Percentiles rank a stretch among this genome's conserved stretches.
Conservation (phyloP, 768 basidiomycete genomes). For the Clitopilus hobsonii region DNA sequence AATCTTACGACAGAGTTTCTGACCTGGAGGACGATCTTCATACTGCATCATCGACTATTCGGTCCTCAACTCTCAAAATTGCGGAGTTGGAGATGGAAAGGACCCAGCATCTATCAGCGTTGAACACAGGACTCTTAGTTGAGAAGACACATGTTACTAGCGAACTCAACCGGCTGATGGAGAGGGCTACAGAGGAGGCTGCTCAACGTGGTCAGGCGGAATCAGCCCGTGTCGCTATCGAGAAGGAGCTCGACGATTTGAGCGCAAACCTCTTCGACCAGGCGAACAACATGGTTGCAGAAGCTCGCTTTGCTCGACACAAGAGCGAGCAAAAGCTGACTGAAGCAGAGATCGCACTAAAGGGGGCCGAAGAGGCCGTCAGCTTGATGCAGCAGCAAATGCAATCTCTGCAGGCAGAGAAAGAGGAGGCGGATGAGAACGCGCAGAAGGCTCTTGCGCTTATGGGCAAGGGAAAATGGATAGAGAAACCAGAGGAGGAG, state of each 20-base stretch:
- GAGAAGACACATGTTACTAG: conserved; percentile 87
- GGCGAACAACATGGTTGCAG: conserved; percentile 98
- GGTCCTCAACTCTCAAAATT: conserved; percentile 59
- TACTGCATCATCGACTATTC: conserved; percentile 52
- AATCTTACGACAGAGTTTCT: conserved; percentile 87
- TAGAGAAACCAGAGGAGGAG: conserved; percentile 33
- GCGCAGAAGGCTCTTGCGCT: conserved; percentile 42
- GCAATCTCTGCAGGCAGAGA: conserved; percentile 67
- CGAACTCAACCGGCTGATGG: conserved; percentile 92
- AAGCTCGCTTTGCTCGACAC: conserved; percentile 67
- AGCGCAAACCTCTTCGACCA: conserved; percentile 86
- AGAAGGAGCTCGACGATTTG: conserved; percentile 92
- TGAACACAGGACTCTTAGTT: conserved; percentile 89
- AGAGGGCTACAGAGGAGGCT: conserved; percentile 92
- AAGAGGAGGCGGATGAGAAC: conserved; percentile 53
- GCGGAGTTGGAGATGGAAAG: conserved; percentile 82
- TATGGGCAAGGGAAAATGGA: conserved; percentile 71
- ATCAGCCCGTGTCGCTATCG: conserved; percentile 74
- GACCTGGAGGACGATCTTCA: conserved; percentile 90
- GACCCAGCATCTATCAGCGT: conserved; percentile 79
- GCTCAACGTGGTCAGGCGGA: conserved; percentile 89
- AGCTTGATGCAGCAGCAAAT: conserved; percentile 81
- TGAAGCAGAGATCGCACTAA: conserved; percentile 72
- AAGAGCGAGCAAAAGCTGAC: conserved; percentile 71
- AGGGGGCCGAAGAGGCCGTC: conserved; percentile 84